These are phyloP conservation scores for Mycena vitilis DNA, from an alignment of 768 basidiomycete genomes.

Conservation along the genomic window DNA sequence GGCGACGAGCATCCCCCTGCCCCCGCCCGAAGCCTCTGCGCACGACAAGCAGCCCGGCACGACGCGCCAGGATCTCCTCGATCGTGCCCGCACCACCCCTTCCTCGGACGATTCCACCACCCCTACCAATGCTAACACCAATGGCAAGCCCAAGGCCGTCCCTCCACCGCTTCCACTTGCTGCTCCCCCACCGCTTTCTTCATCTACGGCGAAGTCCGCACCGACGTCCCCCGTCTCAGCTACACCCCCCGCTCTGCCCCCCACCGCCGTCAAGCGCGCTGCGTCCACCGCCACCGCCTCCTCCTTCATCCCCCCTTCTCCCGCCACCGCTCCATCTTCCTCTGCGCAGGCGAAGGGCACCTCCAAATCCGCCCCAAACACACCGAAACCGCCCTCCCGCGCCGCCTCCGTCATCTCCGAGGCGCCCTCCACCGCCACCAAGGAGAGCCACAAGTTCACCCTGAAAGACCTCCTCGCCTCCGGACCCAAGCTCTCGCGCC, in stretches of 20 bases:
- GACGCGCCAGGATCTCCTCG: slow-evolving; percentile 32
- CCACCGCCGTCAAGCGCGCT: slow-evolving; percentile 16
- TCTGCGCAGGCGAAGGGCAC: neutral
- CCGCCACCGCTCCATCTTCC: neutral
- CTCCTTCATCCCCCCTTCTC: too few relatives aligned
- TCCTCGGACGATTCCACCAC: neutral
- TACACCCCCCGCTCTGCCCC: neutral
- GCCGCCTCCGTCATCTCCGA: slow-evolving; percentile 63
- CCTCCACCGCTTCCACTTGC: too few relatives aligned
- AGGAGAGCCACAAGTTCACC: slow-evolving; percentile 72
- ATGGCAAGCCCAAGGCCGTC: neutral
- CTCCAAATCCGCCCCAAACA: slow-evolving; percentile 3
- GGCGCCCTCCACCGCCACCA: slow-evolving; percentile 44
- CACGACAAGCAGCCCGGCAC: slow-evolving; percentile 34
- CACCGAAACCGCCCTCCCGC: slow-evolving; percentile 18
- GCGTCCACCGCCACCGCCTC: slow-evolving; percentile 4
- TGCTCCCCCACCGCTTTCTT: too few relatives aligned
- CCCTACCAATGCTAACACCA: neutral
- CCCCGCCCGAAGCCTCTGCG: slow-evolving; percentile 28
- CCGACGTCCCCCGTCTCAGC: slow-evolving; percentile 4
- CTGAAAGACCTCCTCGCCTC: slow-evolving; percentile 82
- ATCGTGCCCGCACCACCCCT: neutral
- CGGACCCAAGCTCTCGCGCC: slow-evolving; percentile 81
- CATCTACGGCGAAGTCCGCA: neutral
- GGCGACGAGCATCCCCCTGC: slow-evolving; percentile 29